A percentile compares a stretch with the other conserved stretches of the same genome.
phyloP scores from a whole-genome alignment of 495 filamentous ascomycete genomes.

The Sphaerosporella brunnea region DNA sequence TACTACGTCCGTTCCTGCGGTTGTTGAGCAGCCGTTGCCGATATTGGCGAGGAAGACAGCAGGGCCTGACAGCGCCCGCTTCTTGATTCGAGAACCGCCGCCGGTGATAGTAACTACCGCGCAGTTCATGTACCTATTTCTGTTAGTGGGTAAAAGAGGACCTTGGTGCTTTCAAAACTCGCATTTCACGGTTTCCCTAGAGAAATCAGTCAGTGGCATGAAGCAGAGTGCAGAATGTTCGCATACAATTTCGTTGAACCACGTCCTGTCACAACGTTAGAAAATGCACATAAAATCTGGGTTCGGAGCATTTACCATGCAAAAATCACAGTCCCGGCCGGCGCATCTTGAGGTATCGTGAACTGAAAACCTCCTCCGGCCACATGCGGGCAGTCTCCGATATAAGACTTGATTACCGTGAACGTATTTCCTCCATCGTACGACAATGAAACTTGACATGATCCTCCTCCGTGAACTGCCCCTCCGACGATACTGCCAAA shows the following conservation, averaged over 20 bases:
- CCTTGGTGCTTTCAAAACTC: background rate
- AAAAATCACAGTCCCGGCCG: constrained; percentile 39
- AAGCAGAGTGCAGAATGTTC: too few species aligned
- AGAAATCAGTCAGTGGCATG: too few species aligned
- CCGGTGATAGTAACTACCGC: constrained; percentile 38
- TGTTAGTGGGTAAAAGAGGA: background rate
- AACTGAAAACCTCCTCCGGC: constrained; percentile 31
- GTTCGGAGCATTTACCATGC: constrained; percentile 33
- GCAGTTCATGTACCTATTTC: constrained; percentile 48
- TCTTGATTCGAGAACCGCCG: background rate
- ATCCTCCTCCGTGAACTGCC: constrained; percentile 45
- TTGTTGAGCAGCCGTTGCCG: constrained; percentile 36
- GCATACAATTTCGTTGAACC: constrained; percentile 57
- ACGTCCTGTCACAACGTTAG: too few species aligned
- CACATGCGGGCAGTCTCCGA: constrained; percentile 37
- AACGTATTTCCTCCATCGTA: constrained; percentile 40
- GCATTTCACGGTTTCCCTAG: constrained; percentile 52
- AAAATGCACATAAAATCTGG: too few species aligned
- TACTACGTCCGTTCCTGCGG: constrained; percentile 32
- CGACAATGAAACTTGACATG: constrained; percentile 46
- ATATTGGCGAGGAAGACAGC: constrained; percentile 49
- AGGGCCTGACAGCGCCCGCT: constrained; percentile 29
- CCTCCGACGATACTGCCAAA: constrained; percentile 21
- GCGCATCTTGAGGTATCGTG: constrained; percentile 31
- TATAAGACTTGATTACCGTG: constrained; percentile 45